Conservation (phyloP, 2,329 filamentous ascomycete species). For the Zymoseptoria tritici region DNA sequence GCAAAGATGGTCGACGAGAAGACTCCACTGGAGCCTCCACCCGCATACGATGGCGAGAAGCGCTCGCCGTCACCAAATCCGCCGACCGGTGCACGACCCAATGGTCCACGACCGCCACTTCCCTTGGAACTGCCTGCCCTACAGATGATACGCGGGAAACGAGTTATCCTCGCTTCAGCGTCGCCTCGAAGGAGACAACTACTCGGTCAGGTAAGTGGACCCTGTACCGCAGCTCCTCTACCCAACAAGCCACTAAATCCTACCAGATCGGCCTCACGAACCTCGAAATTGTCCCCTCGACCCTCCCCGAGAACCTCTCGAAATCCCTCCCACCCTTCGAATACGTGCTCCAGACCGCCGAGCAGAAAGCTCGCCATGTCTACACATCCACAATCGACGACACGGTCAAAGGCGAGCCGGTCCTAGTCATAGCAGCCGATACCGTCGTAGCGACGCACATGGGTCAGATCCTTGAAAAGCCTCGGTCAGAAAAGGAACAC, state of each 20-base stretch:
- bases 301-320: conserved; percentile 74
- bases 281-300: conserved; percentile 77
- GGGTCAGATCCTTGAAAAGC: conserved; percentile 85
- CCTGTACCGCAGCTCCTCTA: background rate
- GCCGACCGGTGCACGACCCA: conserved; percentile 5
- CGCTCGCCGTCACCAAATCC: background rate
- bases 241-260: background rate
- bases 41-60: conserved; percentile 32
- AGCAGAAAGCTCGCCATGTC: conserved; percentile 73
- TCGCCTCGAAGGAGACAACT: conserved; percentile 80
- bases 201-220: conserved; percentile 55
- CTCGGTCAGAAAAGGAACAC: conserved; percentile 72
- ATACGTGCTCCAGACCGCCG: conserved; percentile 83
- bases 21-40: conserved; percentile 36
- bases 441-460: conserved; percentile 65
- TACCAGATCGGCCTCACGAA: conserved; percentile 67
- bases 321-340: conserved; percentile 76
- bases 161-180: conserved; percentile 82
- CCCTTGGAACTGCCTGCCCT: conserved; percentile 77
- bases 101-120: conserved; percentile 44
- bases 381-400: conserved; percentile 54
- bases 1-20: conserved; percentile 27
- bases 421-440: conserved; percentile 16
- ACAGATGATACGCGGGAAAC: conserved; percentile 64
- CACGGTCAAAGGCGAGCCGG: conserved; percentile 43